These are phyloP conservation scores for Seminavis robusta DNA, from an alignment of 108 stramenopile species.

Conservation along the genomic window DNA sequence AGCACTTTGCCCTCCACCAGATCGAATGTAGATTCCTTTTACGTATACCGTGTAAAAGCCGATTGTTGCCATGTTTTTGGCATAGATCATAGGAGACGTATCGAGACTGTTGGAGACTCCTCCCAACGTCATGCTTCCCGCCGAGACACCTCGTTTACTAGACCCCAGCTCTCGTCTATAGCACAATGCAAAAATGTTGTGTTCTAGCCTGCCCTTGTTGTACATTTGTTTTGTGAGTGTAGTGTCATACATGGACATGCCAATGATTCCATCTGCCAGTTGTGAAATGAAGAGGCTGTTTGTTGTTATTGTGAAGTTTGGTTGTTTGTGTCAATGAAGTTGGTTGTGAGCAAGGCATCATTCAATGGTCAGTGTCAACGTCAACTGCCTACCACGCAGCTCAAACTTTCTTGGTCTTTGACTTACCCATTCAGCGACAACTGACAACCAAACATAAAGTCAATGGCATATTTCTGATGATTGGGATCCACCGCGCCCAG, in stretches of 20 bases:
- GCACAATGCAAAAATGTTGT: slow-evolving; percentile 86
- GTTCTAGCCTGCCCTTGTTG: slow-evolving; percentile 55
- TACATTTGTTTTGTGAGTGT: slow-evolving; percentile 85
- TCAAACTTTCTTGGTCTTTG: no score
- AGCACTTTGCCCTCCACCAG: slow-evolving; percentile 43
- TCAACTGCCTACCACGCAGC: no score
- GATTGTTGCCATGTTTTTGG: slow-evolving; percentile 50
- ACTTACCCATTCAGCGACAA: slow-evolving; percentile 57
- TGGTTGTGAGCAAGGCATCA: no score
- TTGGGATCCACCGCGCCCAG: slow-evolving; percentile 36
- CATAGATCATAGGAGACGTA: slow-evolving; percentile 83
- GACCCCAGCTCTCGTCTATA: slow-evolving; percentile 68
- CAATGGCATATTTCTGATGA: slow-evolving; percentile 27
- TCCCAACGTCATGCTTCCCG: slow-evolving; percentile 81
- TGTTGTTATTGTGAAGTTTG: neutral
- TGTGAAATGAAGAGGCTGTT: slow-evolving; percentile 53
- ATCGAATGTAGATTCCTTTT: slow-evolving; percentile 63
- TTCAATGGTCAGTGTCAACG: no score
- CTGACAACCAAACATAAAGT: slow-evolving; percentile 93
- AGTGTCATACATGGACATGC: slow-evolving; percentile 75
- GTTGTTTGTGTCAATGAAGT: neutral
- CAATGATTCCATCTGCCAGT: slow-evolving; percentile 94
- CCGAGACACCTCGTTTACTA: slow-evolving; percentile 45
- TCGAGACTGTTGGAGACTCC: slow-evolving; percentile 77
- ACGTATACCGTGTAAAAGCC: slow-evolving; percentile 90